Evolutionary conservation across 331 rosid species (phyloP), one percentile per base, ranked within the genome.

Genomic region (Prunus yedoensis): DNA sequence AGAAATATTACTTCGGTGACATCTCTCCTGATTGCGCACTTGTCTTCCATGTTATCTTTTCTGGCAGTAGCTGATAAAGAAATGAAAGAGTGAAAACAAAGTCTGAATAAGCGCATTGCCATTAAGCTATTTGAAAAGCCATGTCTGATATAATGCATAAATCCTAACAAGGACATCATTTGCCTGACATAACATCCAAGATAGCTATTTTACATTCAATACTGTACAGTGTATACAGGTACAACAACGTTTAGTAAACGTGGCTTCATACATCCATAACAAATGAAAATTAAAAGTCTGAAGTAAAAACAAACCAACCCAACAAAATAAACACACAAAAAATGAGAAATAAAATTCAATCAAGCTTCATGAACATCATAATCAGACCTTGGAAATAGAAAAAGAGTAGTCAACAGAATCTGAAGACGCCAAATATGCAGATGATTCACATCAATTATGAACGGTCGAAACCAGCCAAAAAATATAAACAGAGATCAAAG

Each of bases 21-120:
- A 86, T 91, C 96, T 65, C 86, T 83, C 90, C 86, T 94, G 81
- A 94, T 94, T 74, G 79, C 82, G 79, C 70, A 81, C 47, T 85
- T 61, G 63, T 80, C 83, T 68, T 83, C 97, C 96, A 90, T 91
- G 66, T 45, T 77, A 51, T 18, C 74, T 64, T 57, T 60, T 75
- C 73, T 68, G 74, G 38, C 81, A 76, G 60, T 57, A 69, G 41
- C 4, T 27, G 68, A 78, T 5, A n/a, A 41, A 66, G 66, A 11
- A 72, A 51, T 58, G 28, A 68, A 70, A 73, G 61, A 27, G 30
- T 59, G 59, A 67, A 62, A 65, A 51, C 4, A 27, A 32, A 70
- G 16, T 41, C n/a, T 16, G 41, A 57, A 77, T 35, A 23, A 10
- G 25, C 11, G 12, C 57, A 50, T 5, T 35, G 41, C 41, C 41